Evolutionary conservation across 371 early-diverging fungal genomes (phyloP).

Genomic region (Haplosporangium sp.): DNA sequence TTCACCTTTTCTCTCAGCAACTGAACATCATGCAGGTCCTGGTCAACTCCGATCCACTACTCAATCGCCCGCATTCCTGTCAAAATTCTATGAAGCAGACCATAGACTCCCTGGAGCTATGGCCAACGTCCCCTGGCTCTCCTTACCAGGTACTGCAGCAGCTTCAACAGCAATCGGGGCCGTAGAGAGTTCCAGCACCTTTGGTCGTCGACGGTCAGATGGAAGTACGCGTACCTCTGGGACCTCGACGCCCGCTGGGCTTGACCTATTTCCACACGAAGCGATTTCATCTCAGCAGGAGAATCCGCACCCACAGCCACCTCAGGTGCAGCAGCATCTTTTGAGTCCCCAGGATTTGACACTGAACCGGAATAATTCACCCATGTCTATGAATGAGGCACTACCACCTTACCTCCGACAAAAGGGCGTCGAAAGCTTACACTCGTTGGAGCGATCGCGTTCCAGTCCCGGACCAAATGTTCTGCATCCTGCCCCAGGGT

Average conservation of each 20-base stretch:
- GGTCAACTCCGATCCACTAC: slow-evolving; percentile 33
- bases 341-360: slow-evolving; percentile 40
- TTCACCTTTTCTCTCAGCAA: slow-evolving; percentile 18
- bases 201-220: slow-evolving; percentile 45
- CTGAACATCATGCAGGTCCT: slow-evolving; percentile 16
- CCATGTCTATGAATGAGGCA: slow-evolving; percentile 45
- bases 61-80: slow-evolving; percentile 43
- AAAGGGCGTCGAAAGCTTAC: slow-evolving; percentile 15
- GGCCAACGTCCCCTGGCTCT: slow-evolving; percentile 37
- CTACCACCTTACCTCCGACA: slow-evolving; percentile 39
- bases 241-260: slow-evolving; percentile 20
- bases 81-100: slow-evolving; percentile 35
- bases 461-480: slow-evolving; percentile 32
- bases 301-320: slow-evolving; percentile 7
- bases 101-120: slow-evolving; percentile 18
- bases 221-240: slow-evolving; percentile 17
- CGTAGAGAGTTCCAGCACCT: slow-evolving; percentile 10
- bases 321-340: slow-evolving; percentile 31
- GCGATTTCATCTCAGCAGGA: slow-evolving; percentile 2
- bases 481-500: slow-evolving; percentile 23
- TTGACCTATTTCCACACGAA: background rate
- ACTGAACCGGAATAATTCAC: slow-evolving; percentile 35
- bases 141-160: slow-evolving; percentile 35
- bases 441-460: slow-evolving; percentile 48
- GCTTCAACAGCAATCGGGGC: background rate